Percentiles rank a stretch among this genome's conserved stretches.
phyloP scores from a whole-genome alignment of 2,329 filamentous ascomycete species.

The Coccinonectria pachysandricola region DNA sequence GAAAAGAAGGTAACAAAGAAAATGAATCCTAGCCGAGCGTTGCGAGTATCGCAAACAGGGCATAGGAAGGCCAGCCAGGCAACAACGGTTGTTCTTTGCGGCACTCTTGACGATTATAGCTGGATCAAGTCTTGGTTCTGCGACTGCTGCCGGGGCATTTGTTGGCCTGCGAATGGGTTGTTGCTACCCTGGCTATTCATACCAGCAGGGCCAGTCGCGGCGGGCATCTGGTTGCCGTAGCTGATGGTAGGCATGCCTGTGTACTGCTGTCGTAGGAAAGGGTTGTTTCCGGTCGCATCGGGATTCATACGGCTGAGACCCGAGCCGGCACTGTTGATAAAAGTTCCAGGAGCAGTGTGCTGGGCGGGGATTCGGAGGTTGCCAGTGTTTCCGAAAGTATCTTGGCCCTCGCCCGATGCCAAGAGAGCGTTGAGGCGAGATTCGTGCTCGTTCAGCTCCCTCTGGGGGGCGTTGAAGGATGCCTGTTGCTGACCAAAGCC shows the following conservation, averaged over 20 bases:
- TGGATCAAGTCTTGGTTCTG: slow-evolving; percentile 53
- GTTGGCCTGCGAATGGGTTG: slow-evolving; percentile 48
- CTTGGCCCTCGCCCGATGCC: slow-evolving; percentile 79
- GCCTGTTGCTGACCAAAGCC: slow-evolving; percentile 20
- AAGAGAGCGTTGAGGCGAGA: slow-evolving; percentile 80
- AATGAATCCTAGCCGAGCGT: background rate
- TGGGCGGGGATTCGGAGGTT: slow-evolving; percentile 91
- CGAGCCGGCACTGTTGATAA: slow-evolving; percentile 87
- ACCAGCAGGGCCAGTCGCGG: slow-evolving; percentile 46
- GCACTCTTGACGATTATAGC: no score
- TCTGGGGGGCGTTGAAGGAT: slow-evolving; percentile 33
- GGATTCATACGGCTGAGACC: slow-evolving; percentile 60
- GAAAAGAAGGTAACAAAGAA: slow-evolving; percentile 10
- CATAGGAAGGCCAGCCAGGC: no score
- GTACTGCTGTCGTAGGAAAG: slow-evolving; percentile 76
- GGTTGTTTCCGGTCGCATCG: slow-evolving; percentile 75
- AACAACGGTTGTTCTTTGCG: no score
- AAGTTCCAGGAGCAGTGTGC: slow-evolving; percentile 90
- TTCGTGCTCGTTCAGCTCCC: slow-evolving; percentile 51
- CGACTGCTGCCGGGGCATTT: slow-evolving; percentile 37
- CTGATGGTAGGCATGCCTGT: slow-evolving; percentile 60
- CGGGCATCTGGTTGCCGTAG: slow-evolving; percentile 42
- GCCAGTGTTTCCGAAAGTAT: slow-evolving; percentile 96
- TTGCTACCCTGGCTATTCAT: slow-evolving; percentile 41
- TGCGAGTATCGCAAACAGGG: no score